Evolutionary conservation across 2,329 filamentous ascomycete species (phyloP).

Genomic region (Phialophora chinensis): DNA sequence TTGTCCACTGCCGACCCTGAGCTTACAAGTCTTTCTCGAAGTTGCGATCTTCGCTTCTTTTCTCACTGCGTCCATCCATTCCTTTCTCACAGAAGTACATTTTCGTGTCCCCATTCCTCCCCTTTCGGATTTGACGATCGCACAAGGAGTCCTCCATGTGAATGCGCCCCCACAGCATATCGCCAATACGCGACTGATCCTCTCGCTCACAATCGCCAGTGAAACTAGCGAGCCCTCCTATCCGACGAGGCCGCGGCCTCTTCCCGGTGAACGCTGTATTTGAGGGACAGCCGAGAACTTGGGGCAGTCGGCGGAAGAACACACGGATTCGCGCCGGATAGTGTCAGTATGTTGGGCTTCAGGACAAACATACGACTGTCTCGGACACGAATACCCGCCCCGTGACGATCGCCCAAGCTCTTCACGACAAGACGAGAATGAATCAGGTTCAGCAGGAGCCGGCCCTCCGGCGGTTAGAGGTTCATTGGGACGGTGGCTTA

Average conservation of each 20-base stretch:
- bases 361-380: conserved; percentile 3
- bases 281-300: background rate
- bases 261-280: background rate
- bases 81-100: background rate
- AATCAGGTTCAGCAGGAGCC: conserved; percentile 6
- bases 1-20: background rate
- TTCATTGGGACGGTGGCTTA: conserved; percentile 41
- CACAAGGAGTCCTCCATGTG: background rate
- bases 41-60: background rate
- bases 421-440: conserved; percentile 8
- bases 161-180: background rate
- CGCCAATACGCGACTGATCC: background rate
- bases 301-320: background rate
- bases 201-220: background rate
- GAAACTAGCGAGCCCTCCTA: conserved; percentile 1
- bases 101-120: background rate
- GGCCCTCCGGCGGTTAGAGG: conserved; percentile 36
- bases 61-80: background rate
- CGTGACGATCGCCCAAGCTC: conserved; percentile 3
- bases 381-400: conserved; percentile 1
- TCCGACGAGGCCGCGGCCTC: background rate
- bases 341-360: conserved; percentile 15
- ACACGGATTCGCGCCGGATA: background rate
- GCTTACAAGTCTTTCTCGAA: background rate
- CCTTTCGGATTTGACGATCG: background rate